Evolutionary conservation across 208 protist species (phyloP).

Genomic region (Acanthamoeba royreba): DNA sequence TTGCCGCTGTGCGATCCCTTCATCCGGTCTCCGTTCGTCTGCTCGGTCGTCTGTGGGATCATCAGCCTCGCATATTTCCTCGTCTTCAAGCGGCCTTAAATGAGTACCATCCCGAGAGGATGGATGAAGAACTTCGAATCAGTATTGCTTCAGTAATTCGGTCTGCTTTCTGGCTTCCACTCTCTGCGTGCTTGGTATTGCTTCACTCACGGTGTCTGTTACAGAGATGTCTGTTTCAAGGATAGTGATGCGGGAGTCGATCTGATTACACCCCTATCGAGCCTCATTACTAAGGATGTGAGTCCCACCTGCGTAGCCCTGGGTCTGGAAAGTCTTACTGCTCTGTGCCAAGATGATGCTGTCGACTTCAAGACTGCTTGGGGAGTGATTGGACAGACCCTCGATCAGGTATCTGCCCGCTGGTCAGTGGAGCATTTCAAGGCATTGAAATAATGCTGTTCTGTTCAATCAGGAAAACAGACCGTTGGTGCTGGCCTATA

Average conservation of each 20-base stretch:
- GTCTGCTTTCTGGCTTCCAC: neutral
- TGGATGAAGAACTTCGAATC: neutral
- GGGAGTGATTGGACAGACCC: neutral
- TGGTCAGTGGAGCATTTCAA: too few relatives aligned
- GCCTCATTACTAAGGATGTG: neutral
- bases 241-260: neutral
- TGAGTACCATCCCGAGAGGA: neutral
- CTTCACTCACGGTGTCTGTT: neutral
- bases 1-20: neutral
- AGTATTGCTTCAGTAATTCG: neutral
- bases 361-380: conserved; percentile 29
- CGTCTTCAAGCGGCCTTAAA: neutral
- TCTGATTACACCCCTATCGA: neutral
- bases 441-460: too few relatives aligned
- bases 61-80: neutral
- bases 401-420: neutral
- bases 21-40: neutral
- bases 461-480: neutral
- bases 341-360: neutral
- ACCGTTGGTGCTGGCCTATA: neutral
- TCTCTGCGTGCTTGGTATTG: neutral
- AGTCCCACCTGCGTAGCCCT: neutral
- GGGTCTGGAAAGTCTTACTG: neutral
- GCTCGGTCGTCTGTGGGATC: neutral
- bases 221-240: neutral